Evolutionary conservation across 257 asterid species (phyloP).

Genomic region (Mitragyna speciosa): DNA sequence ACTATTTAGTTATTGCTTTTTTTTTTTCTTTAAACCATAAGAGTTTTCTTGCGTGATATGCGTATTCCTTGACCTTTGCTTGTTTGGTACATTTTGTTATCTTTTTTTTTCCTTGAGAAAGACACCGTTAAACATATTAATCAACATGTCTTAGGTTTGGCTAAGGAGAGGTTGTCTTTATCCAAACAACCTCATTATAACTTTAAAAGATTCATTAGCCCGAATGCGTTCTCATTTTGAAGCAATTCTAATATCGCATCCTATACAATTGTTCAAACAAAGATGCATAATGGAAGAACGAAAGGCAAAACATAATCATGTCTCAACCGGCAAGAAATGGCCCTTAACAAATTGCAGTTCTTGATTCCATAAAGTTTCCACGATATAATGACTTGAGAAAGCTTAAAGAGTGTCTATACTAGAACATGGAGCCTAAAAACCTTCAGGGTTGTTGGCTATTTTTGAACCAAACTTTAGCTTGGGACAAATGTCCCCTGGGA

Average conservation of each 20-base stretch:
- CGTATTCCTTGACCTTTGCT: not conserved
- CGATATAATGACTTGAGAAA: not conserved
- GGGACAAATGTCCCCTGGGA: too few species aligned
- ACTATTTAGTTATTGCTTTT: not conserved
- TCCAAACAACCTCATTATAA: not conserved
- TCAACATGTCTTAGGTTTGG: not conserved
- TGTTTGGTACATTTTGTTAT: not conserved
- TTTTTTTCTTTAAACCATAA: not conserved
- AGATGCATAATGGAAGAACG: not conserved
- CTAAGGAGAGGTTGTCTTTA: not conserved
- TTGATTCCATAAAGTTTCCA: not conserved
- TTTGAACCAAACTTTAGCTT: not conserved
- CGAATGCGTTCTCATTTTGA: not conserved
- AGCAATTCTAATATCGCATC: not conserved
- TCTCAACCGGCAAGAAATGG: not conserved
- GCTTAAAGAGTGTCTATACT: not conserved
- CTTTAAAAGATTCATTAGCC: not conserved
- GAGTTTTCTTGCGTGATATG: not conserved
- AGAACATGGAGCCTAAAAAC: not conserved
- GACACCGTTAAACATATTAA: not conserved
- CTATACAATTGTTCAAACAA: not conserved
- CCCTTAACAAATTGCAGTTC: not conserved
- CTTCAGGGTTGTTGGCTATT: slow-evolving; percentile 1
- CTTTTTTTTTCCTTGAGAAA: not conserved
- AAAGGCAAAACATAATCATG: not conserved